Conservation (phyloP, 352 stramenopile species). For the Pythium scleroteichum region DNA sequence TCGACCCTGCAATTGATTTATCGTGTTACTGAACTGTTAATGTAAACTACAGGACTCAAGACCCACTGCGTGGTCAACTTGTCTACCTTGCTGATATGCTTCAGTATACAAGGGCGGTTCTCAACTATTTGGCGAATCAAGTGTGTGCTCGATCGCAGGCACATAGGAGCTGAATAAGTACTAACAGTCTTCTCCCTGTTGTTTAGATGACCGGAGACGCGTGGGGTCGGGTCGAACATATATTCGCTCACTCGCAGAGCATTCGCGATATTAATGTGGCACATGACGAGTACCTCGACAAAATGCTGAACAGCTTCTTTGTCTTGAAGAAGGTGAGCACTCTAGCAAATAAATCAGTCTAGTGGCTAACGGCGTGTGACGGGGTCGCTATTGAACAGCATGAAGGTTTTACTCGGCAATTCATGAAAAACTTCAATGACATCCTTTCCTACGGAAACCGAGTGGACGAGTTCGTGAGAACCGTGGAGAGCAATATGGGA, state of each 20-base stretch:
- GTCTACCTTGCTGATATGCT: constrained; percentile 72
- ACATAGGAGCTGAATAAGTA: no score
- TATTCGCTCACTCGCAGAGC: constrained; percentile 30
- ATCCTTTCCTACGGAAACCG: constrained; percentile 62
- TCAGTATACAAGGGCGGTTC: constrained; percentile 69
- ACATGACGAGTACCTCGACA: constrained; percentile 64
- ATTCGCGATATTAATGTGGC: constrained; percentile 55
- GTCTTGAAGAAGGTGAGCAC: constrained; percentile 69
- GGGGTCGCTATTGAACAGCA: constrained; percentile 46
- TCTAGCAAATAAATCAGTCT: no score
- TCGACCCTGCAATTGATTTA: no score
- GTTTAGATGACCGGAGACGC: constrained; percentile 31
- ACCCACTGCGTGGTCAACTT: constrained; percentile 40
- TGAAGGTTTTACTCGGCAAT: constrained; percentile 63
- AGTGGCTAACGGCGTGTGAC: no score
- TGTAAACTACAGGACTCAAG: constrained; percentile 50
- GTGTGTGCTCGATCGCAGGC: no score
- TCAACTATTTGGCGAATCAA: constrained; percentile 72
- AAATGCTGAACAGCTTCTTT: constrained; percentile 70
- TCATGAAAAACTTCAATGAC: constrained; percentile 73
- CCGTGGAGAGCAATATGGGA: constrained; percentile 45
- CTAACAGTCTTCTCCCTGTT: no score
- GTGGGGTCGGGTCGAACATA: constrained; percentile 24
- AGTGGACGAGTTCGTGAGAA: constrained; percentile 52
- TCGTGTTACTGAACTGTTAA: no score